phyloP scores from a whole-genome alignment of 1,139 yeast species.

The Lodderomyces elongisporus region DNA sequence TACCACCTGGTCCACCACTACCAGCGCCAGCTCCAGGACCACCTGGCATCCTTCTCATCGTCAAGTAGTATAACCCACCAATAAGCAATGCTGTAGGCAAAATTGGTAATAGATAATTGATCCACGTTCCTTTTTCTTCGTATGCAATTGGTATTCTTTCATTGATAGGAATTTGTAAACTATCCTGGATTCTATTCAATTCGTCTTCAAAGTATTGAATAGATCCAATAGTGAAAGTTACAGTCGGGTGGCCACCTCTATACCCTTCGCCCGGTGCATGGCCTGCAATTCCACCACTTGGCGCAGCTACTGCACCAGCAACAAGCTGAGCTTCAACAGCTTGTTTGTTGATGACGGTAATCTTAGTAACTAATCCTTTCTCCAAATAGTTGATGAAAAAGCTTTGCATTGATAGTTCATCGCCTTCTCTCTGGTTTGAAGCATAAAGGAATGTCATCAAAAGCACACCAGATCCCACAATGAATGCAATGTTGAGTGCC shows the following conservation, averaged over 20 bases:
- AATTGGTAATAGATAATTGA: conserved; percentile 53
- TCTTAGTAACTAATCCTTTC: conserved; percentile 73
- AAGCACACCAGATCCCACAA: conserved; percentile 13
- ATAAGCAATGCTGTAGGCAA: conserved; percentile 66
- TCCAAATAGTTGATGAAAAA: conserved; percentile 79
- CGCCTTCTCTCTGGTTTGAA: conserved; percentile 13
- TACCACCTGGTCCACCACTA: conserved; percentile 52
- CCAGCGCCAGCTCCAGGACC: conserved; percentile 25
- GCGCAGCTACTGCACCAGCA: conserved; percentile 53
- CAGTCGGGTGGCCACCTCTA: conserved; percentile 38
- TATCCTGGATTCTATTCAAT: conserved; percentile 56
- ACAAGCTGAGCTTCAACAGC: conserved; percentile 73
- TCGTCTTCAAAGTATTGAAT: conserved; percentile 70
- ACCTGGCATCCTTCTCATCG: conserved; percentile 51
- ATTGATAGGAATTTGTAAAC: conserved; percentile 52
- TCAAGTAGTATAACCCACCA: conserved; percentile 68
- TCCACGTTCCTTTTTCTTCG: conserved; percentile 54
- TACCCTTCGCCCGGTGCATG: conserved; percentile 38
- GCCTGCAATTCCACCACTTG: no score
- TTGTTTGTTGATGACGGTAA: conserved; percentile 71
- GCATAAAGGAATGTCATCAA: conserved; percentile 11
- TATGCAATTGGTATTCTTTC: conserved; percentile 63
- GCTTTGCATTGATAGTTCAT: conserved; percentile 78
- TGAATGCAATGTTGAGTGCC: conserved; percentile 14
- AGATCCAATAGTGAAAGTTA: conserved; percentile 67